Evolutionary conservation across 331 rosid genomes (phyloP).

Genomic region (Cydonia oblonga): DNA sequence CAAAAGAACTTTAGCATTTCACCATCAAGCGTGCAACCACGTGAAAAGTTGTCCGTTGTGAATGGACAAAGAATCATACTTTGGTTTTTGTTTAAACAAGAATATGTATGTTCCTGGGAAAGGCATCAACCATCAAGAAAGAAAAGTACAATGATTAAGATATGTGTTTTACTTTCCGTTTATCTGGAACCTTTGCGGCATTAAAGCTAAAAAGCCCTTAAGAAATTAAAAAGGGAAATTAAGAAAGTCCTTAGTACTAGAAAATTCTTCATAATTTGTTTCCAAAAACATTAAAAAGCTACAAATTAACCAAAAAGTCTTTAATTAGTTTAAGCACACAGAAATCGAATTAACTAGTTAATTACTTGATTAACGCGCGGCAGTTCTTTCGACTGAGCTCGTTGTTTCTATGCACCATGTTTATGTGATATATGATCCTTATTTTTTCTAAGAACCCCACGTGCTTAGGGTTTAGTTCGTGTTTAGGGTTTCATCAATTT

Average conservation of each 20-base stretch:
- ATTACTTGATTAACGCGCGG: conserved; percentile 24
- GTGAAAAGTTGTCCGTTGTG: background rate
- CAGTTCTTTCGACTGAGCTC: too few relatives aligned
- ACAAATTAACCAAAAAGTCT: background rate
- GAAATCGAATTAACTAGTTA: background rate
- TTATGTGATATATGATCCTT: too few relatives aligned
- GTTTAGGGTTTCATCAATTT: too few relatives aligned
- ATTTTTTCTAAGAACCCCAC: too few relatives aligned
- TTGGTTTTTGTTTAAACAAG: background rate
- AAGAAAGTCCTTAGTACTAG: background rate
- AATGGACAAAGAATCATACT: background rate
- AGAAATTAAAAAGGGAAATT: background rate
- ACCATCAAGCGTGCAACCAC: background rate
- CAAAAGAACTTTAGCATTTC: too few relatives aligned
- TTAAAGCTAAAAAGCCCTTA: background rate
- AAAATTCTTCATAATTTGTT: too few relatives aligned
- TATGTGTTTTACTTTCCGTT: background rate
- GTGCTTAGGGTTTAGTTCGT: too few relatives aligned
- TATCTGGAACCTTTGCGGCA: background rate
- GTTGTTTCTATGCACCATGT: too few relatives aligned
- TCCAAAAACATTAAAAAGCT: too few relatives aligned
- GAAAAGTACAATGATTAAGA: conserved; percentile 1
- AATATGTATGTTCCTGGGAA: background rate
- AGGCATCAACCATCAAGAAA: conserved; percentile 5
- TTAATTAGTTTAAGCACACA: background rate